These are phyloP conservation scores for Geotrichum australiense DNA, from an alignment of 1,139 yeast species.

Conservation along the genomic window DNA sequence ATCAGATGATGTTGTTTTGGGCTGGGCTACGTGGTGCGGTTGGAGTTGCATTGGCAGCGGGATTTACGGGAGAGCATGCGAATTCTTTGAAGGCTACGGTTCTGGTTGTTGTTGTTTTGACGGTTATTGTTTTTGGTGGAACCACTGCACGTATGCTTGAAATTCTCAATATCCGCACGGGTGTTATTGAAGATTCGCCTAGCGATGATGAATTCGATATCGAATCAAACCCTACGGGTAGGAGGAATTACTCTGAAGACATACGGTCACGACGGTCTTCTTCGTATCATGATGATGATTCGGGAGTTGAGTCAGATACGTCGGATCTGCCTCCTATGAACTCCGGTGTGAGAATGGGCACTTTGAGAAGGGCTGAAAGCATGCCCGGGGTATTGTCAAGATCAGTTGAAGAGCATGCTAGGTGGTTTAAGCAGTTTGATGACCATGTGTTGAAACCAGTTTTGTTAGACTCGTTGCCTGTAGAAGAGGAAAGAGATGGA, in stretches of 20 bases:
- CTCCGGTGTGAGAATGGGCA: conserved; percentile 5
- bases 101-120: conserved; percentile 87
- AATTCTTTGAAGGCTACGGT: conserved; percentile 88
- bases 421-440: conserved; percentile 90
- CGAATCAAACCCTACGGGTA: conserved; percentile 43
- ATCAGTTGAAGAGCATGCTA: conserved; percentile 67
- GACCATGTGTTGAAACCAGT: conserved; percentile 96
- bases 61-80: conserved; percentile 89
- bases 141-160: conserved; percentile 98
- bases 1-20: conserved; percentile 99
- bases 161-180: conserved; percentile 83
- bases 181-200: conserved; percentile 73
- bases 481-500: conserved; percentile 5
- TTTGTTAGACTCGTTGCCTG: conserved; percentile 49
- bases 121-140: conserved; percentile 94
- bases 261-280: conserved; percentile 20
- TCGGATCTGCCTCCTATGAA: conserved; percentile 33
- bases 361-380: conserved; percentile 16
- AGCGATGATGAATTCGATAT: conserved; percentile 94
- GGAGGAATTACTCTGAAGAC: conserved; percentile 7
- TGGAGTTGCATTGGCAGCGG: conserved; percentile 97
- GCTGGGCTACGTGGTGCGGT: conserved; percentile 98
- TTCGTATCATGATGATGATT: conserved; percentile 24
- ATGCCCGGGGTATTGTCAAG: conserved; percentile 38
- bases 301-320: conserved; percentile 20